Percentiles rank a stretch among this genome's conserved stretches.
Evolutionary conservation across 2,329 filamentous ascomycete genomes (phyloP).

Genomic region (Cyanodermella asteris): DNA sequence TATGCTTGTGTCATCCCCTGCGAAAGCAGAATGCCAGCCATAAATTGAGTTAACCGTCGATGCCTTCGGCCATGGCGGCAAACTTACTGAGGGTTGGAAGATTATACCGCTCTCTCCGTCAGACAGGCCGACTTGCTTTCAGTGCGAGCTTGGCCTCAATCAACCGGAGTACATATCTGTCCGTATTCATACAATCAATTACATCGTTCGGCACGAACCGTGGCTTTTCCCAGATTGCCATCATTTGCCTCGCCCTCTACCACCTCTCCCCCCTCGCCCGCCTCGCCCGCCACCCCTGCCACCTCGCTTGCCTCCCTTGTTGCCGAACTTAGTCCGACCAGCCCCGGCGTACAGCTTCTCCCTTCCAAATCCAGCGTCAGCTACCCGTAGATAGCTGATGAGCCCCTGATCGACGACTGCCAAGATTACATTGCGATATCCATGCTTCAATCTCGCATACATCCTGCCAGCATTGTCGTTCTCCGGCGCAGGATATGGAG

Average conservation of each 20-base stretch:
- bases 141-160: too few relatives aligned
- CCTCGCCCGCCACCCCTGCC: constrained; percentile 8
- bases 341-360: constrained; percentile 44
- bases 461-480: constrained; percentile 32
- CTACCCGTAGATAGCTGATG: constrained; percentile 66
- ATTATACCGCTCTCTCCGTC: too few relatives aligned
- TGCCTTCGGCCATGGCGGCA: too few relatives aligned
- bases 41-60: too few relatives aligned
- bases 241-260: constrained; percentile 2
- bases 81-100: too few relatives aligned
- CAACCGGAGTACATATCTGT: too few relatives aligned
- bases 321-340: too few relatives aligned
- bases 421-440: constrained; percentile 60
- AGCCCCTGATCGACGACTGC: constrained; percentile 80
- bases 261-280: constrained; percentile 10
- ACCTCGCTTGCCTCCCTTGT: constrained; percentile 12
- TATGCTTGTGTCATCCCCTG: too few relatives aligned
- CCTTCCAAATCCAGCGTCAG: constrained; percentile 56
- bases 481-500: constrained; percentile 29
- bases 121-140: constrained; percentile 12
- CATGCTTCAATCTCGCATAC: constrained; percentile 65
- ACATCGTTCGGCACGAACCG: too few relatives aligned
- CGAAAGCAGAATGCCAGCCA: too few relatives aligned
- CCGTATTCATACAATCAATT: constrained; percentile 3
- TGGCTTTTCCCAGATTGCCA: too few relatives aligned